Base-by-base conservation (phyloP, 1,139 yeast genomes). In the Taphrina communis region DNA sequence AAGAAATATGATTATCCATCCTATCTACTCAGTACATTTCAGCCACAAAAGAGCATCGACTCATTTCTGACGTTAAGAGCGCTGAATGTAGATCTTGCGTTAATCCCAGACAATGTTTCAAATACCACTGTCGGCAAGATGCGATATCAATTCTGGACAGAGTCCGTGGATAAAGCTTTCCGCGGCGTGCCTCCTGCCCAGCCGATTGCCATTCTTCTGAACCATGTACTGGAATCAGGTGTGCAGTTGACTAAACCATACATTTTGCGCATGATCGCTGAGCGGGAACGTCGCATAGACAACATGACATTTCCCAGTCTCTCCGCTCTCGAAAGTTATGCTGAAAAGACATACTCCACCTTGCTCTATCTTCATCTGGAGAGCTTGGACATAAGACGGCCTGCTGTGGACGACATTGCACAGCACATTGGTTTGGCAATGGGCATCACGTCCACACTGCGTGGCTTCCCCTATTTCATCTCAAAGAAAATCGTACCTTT, bases 341-440 rank as follows among this genome's bases (percentile, higher is more conserved):
- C 96, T 1, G 96, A 90, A 76, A 95, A 95, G 0, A 85, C 90
- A 0, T 84, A 84, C 73, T 88, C 96, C 0, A 95, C 89, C 75
- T 79, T 89, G 73, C 87, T 87, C 73, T 90, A 90, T 73, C 78
- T 87, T 14, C 81, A 86, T 0, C 92, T 88, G 73, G 88, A 87
- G 11, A 78, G 86, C 19, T 76, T 89, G 39, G 74, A 75, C 77
- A 8, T 70, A 21, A 44, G 60, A 46, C 72, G 74, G 41, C 72
- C 75, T 36, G 77, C 85, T 3, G 81, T 85, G 58, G 92, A 89
- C 72, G 84, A 89, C 35, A 85, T 88, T 25, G 96, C 95, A 0
- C 72, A 74, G 25, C 96, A 90, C 77, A 80, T 90, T 44, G 97
- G 97, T 3, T 96, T 90, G 76, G 90, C 95, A 0, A 86, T 88